Evolutionary conservation across 2,329 filamentous ascomycete species (phyloP).

Genomic region (Colletotrichum musae): DNA sequence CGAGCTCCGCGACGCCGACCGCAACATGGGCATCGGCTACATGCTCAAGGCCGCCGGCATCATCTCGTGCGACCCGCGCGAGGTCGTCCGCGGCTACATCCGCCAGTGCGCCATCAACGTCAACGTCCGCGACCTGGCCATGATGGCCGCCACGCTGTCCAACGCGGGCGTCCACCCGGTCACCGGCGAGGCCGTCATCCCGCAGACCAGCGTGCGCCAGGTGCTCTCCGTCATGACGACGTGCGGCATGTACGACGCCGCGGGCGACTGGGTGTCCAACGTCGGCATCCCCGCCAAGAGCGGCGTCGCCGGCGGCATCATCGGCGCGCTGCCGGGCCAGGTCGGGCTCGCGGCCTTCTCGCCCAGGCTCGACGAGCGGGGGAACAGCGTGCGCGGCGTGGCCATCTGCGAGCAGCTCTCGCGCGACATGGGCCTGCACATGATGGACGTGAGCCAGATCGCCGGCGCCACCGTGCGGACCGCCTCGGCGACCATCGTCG

Average conservation of each 20-base stretch:
- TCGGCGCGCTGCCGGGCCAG: slow-evolving; percentile 54
- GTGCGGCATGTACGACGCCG: slow-evolving; percentile 66
- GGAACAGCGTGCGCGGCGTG: slow-evolving; percentile 56
- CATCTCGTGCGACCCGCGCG: slow-evolving; percentile 51
- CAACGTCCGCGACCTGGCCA: slow-evolving; percentile 56
- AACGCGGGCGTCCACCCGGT: slow-evolving; percentile 55
- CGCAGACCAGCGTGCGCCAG: slow-evolving; percentile 54
- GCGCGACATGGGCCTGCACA: slow-evolving; percentile 49
- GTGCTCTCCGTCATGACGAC: slow-evolving; percentile 59
- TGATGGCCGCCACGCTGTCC: slow-evolving; percentile 56
- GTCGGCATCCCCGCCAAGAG: slow-evolving; percentile 68
- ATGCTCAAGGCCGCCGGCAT: slow-evolving; percentile 59
- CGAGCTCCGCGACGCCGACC: slow-evolving; percentile 52
- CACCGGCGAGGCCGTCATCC: slow-evolving; percentile 52
- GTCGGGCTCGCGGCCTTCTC: slow-evolving; percentile 67
- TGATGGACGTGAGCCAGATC: slow-evolving; percentile 41
- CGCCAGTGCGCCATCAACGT: slow-evolving; percentile 58
- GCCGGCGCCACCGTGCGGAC: slow-evolving; percentile 42
- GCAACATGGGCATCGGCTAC: slow-evolving; percentile 55
- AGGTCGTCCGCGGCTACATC: slow-evolving; percentile 56
- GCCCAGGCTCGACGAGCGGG: slow-evolving; percentile 70
- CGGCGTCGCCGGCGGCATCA: slow-evolving; percentile 57
- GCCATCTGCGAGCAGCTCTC: slow-evolving; percentile 60
- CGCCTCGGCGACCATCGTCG: slow-evolving; percentile 48
- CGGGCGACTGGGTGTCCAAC: slow-evolving; percentile 73